phyloP scores from a whole-genome alignment of 148 eudicot genomes.

The Amaranthus cruentus region DNA sequence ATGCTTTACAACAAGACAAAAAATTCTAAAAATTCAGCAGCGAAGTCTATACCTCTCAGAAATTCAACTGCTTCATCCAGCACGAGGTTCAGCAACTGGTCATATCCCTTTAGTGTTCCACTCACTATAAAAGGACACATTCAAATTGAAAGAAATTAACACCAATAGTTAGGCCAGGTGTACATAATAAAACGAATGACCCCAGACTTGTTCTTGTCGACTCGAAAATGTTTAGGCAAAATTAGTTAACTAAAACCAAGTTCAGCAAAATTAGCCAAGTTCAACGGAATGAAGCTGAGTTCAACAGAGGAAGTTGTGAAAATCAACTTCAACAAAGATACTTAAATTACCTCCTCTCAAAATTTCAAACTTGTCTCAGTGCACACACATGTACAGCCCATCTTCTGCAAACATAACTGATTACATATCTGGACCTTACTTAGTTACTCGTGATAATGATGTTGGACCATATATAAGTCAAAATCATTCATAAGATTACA shows the following conservation, averaged over 20 bases:
- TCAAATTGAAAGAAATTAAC: not conserved
- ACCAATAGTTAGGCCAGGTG: not conserved
- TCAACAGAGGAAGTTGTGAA: too few species aligned
- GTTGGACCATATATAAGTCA: not conserved
- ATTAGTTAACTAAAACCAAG: too few species aligned
- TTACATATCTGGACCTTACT: not conserved
- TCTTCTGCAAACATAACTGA: not conserved
- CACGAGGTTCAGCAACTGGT: conserved; percentile 87
- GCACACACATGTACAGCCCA: not conserved
- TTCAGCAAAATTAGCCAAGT: too few species aligned
- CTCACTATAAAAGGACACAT: conserved; percentile 39
- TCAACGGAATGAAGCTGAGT: too few species aligned
- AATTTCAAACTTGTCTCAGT: not conserved
- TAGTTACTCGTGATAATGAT: not conserved
- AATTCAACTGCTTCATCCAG: conserved; percentile 85
- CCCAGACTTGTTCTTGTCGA: too few species aligned
- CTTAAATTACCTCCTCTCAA: not conserved
- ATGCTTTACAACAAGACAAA: too few species aligned
- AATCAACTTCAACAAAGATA: too few species aligned
- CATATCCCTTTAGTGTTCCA: conserved; percentile 88
- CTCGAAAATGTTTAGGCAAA: too few species aligned
- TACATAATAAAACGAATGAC: too few species aligned
- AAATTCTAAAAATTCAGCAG: too few species aligned
- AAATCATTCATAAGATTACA: not conserved
- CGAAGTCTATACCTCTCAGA: conserved; percentile 54